phyloP scores from a whole-genome alignment of 2,329 filamentous ascomycete species.

The Conoideocrella luteorostrata region DNA sequence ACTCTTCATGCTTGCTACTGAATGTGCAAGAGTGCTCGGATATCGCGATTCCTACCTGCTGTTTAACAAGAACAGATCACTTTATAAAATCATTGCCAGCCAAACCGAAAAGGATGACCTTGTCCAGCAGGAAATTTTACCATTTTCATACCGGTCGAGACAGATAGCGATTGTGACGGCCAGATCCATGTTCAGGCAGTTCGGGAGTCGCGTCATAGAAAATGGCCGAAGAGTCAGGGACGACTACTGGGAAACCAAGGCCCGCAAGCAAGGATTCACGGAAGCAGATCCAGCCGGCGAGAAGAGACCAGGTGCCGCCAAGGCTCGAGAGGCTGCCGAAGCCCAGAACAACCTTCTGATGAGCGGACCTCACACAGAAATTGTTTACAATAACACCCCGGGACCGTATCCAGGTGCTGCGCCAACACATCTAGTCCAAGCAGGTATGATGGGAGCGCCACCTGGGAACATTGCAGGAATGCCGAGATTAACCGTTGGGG shows the following conservation, averaged over 20 bases:
- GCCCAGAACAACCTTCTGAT: conserved; percentile 58
- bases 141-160: conserved; percentile 95
- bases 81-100: conserved; percentile 96
- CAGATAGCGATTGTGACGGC: conserved; percentile 98
- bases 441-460: conserved; percentile 62
- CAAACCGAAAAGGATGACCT: conserved; percentile 95
- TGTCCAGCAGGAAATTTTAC: conserved; percentile 88
- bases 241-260: conserved; percentile 98
- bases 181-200: conserved; percentile 97
- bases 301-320: conserved; percentile 87
- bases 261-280: conserved; percentile 94
- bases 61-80: conserved; percentile 96
- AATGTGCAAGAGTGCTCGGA: conserved; percentile 87
- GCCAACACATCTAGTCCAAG: conserved; percentile 63
- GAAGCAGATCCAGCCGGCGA: conserved; percentile 94
- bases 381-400: conserved; percentile 76
- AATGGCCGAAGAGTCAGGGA: conserved; percentile 88
- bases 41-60: conserved; percentile 97
- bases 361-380: conserved; percentile 70
- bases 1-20: conserved; percentile 96
- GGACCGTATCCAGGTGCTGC: conserved; percentile 59
- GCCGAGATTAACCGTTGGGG: conserved; percentile 75
- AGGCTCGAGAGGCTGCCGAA: conserved; percentile 75
- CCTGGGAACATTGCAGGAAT: conserved; percentile 64
- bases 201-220: conserved; percentile 87